Percentiles rank a stretch among this genome's conserved stretches.
Evolutionary conservation across 345 rosid species (phyloP).

Genomic region (Salix brachista): DNA sequence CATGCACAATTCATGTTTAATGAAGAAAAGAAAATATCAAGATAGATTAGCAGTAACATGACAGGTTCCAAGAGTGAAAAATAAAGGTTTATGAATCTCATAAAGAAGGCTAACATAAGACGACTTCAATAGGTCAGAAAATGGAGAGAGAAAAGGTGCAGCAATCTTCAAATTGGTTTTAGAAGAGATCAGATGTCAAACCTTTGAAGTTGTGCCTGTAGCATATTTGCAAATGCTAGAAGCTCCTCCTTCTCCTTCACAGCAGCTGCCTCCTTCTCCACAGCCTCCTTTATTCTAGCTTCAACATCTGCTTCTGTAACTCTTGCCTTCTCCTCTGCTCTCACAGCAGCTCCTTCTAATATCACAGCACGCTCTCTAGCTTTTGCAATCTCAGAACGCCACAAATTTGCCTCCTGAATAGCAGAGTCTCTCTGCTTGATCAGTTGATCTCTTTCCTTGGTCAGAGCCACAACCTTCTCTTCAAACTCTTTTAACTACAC

Average conservation of each 20-base stretch:
- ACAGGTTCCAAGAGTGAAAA: background rate
- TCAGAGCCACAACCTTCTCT: conserved; percentile 51
- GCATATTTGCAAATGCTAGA: conserved; percentile 67
- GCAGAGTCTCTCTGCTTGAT: conserved; percentile 83
- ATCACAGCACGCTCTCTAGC: conserved; percentile 90
- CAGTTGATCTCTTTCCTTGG: conserved; percentile 70
- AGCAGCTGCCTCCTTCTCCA: conserved; percentile 65
- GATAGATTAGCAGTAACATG: background rate
- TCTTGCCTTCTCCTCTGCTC: conserved; percentile 93
- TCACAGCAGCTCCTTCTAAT: conserved; percentile 81
- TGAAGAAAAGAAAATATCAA: background rate
- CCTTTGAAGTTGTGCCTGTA: conserved; percentile 93
- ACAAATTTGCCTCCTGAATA: conserved; percentile 79
- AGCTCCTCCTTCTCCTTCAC: conserved; percentile 87
- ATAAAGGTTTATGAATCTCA: background rate
- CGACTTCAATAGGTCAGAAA: background rate
- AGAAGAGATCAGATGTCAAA: conserved; percentile 23
- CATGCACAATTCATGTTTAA: background rate
- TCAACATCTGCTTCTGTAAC: conserved; percentile 72
- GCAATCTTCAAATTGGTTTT: background rate
- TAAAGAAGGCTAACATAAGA: background rate
- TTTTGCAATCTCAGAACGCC: conserved; percentile 97
- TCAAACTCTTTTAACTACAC: conserved; percentile 69
- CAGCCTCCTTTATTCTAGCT: conserved; percentile 75
- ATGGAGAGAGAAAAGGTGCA: background rate